phyloP scores from a whole-genome alignment of 208 protist species.

The Angomonas desouzai region DNA sequence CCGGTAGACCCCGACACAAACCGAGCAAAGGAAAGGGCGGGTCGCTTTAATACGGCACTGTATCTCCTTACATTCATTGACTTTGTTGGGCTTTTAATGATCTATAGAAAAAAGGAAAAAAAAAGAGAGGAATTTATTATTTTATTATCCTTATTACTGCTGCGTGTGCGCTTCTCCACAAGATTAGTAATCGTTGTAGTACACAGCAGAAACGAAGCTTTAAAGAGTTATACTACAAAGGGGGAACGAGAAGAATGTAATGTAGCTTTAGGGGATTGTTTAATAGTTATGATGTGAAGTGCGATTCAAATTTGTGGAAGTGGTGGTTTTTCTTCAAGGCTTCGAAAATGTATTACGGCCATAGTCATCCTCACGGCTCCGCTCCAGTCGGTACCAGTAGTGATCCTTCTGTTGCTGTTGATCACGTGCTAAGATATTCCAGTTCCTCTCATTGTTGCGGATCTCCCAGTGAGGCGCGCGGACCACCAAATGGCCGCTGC shows the following conservation, averaged over 20 bases:
- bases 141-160: no score
- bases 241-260: no score
- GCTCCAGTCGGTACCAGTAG: slow-evolving; percentile 81
- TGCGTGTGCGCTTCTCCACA: no score
- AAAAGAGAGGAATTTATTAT: slow-evolving; percentile 4
- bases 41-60: no score
- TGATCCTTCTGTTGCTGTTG: slow-evolving; percentile 88
- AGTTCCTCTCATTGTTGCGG: slow-evolving; percentile 85
- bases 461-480: slow-evolving; percentile 82
- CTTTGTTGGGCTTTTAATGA: background rate
- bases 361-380: slow-evolving; percentile 83
- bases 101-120: slow-evolving; percentile 6
- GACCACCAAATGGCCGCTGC: slow-evolving; percentile 67
- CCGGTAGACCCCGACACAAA: slow-evolving; percentile 30
- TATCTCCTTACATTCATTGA: background rate
- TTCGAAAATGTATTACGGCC: slow-evolving; percentile 68
- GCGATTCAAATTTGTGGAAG: no score
- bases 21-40: no score
- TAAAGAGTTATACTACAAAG: no score
- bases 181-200: no score
- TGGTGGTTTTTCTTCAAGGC: no score
- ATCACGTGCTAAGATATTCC: slow-evolving; percentile 75
- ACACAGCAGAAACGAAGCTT: no score
- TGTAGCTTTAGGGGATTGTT: no score
- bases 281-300: no score